Conservation (phyloP, 805 yeast genomes). For the Metschnikowia picachoensis region DNA sequence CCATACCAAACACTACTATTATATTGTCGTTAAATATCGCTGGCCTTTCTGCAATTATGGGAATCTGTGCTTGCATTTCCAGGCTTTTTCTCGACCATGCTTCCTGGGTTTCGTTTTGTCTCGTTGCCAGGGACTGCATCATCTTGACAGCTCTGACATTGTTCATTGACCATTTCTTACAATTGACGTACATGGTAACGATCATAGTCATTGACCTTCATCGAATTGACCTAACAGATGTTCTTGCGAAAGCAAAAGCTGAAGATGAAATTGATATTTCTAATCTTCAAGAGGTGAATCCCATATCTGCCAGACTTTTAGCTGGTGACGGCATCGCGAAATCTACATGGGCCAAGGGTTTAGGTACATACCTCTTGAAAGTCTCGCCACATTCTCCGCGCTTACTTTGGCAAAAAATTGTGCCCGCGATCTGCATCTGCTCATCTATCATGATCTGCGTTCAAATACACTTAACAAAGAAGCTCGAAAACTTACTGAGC, state of each 20-base stretch:
- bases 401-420: slow-evolving; percentile 9
- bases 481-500: neutral
- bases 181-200: slow-evolving; percentile 60
- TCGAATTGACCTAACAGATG: slow-evolving; percentile 57
- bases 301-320: slow-evolving; percentile 24
- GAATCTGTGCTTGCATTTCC: slow-evolving; percentile 3
- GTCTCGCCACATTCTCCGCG: slow-evolving; percentile 10
- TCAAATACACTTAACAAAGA: neutral
- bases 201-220: slow-evolving; percentile 65
- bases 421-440: slow-evolving; percentile 18
- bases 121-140: neutral
- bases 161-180: slow-evolving; percentile 57
- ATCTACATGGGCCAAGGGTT: slow-evolving; percentile 21
- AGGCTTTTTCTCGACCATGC: neutral
- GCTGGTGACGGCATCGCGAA: slow-evolving; percentile 13
- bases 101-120: neutral
- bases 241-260: slow-evolving; percentile 18
- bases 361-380: slow-evolving; percentile 23
- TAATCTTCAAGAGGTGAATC: slow-evolving; percentile 26
- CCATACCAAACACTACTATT: slow-evolving; percentile 25
- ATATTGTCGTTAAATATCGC: slow-evolving; percentile 19
- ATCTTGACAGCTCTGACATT: slow-evolving; percentile 34
- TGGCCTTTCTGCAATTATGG: slow-evolving; percentile 12
- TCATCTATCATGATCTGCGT: neutral
- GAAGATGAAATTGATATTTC: slow-evolving; percentile 11